Evolutionary conservation across 768 basidiomycete genomes (phyloP).

Genomic region (Porphyrellus cyaneotinctus): DNA sequence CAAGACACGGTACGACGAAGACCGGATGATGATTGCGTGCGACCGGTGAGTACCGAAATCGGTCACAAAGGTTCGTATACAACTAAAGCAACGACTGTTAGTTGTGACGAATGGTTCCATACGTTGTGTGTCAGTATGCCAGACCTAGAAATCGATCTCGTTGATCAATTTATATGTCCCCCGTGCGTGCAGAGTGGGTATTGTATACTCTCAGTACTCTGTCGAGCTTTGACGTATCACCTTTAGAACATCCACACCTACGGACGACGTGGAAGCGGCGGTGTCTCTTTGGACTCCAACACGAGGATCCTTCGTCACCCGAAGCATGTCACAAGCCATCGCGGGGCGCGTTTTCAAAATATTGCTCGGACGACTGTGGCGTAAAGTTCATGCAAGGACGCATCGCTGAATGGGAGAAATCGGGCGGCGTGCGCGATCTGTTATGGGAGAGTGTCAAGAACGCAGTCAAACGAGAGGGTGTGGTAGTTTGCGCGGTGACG

Average conservation of each 20-base stretch:
- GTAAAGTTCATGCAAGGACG: slow-evolving; percentile 65
- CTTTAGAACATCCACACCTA: slow-evolving; percentile 56
- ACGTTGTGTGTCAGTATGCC: slow-evolving; percentile 79
- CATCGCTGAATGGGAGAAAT: slow-evolving; percentile 57
- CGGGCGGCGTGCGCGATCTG: slow-evolving; percentile 56
- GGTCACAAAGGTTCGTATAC: not conserved
- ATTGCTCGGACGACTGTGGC: slow-evolving; percentile 88
- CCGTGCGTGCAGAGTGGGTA: slow-evolving; percentile 69
- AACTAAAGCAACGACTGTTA: slow-evolving; percentile 25
- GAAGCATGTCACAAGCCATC: slow-evolving; percentile 78
- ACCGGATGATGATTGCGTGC: slow-evolving; percentile 89
- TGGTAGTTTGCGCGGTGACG: slow-evolving; percentile 48
- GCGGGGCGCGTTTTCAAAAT: slow-evolving; percentile 82
- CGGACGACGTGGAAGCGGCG: slow-evolving; percentile 78
- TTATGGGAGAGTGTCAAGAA: slow-evolving; percentile 75
- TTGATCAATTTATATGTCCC: slow-evolving; percentile 91
- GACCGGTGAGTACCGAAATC: slow-evolving; percentile 58
- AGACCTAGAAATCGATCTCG: slow-evolving; percentile 78
- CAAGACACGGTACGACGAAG: slow-evolving; percentile 82
- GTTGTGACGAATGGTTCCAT: slow-evolving; percentile 96
- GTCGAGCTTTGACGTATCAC: not conserved
- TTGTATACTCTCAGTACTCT: not conserved
- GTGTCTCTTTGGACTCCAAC: slow-evolving; percentile 66
- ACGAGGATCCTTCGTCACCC: slow-evolving; percentile 56
- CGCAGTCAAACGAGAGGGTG: slow-evolving; percentile 66